A percentile compares a stretch with the other conserved stretches of the same genome.
phyloP scores from a whole-genome alignment of 2,329 filamentous ascomycete genomes.

The Apiospora sp. region DNA sequence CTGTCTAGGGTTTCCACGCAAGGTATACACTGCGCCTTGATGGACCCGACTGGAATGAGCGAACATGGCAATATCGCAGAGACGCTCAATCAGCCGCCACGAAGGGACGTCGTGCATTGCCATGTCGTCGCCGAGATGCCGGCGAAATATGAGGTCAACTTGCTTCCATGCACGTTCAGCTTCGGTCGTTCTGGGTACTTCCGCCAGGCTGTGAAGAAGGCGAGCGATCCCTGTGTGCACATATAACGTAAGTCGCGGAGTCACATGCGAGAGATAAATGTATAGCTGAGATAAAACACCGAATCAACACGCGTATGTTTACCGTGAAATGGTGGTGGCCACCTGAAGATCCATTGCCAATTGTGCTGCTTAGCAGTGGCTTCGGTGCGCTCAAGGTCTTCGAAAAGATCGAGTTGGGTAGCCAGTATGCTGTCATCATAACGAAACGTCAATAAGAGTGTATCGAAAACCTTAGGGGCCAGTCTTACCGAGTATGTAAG shows the following conservation, averaged over 20 bases:
- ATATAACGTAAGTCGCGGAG: neutral
- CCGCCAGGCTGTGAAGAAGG: constrained; percentile 30
- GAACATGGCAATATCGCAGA: constrained; percentile 34
- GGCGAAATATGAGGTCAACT: constrained; percentile 30
- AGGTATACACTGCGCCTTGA: constrained; percentile 6
- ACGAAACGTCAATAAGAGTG: neutral
- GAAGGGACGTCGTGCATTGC: constrained; percentile 30
- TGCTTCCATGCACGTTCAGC: constrained; percentile 33
- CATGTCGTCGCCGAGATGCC: constrained; percentile 32
- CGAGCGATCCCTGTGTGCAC: constrained; percentile 24
- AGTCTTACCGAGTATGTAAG: neutral
- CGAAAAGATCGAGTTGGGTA: constrained; percentile 31
- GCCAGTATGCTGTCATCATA: neutral
- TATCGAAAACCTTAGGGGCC: neutral
- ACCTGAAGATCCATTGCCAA: constrained; percentile 33
- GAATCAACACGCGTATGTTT: neutral
- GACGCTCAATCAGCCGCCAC: constrained; percentile 32
- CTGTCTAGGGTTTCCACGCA: neutral
- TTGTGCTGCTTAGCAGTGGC: constrained; percentile 28
- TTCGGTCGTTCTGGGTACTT: constrained; percentile 29
- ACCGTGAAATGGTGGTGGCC: constrained; percentile 28
- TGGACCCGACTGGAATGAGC: constrained; percentile 26
- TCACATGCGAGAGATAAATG: neutral
- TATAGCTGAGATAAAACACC: neutral
- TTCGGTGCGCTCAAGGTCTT: constrained; percentile 31